Conservation (phyloP, 2,329 filamentous ascomycete genomes). For the Cytospora leucostoma region DNA sequence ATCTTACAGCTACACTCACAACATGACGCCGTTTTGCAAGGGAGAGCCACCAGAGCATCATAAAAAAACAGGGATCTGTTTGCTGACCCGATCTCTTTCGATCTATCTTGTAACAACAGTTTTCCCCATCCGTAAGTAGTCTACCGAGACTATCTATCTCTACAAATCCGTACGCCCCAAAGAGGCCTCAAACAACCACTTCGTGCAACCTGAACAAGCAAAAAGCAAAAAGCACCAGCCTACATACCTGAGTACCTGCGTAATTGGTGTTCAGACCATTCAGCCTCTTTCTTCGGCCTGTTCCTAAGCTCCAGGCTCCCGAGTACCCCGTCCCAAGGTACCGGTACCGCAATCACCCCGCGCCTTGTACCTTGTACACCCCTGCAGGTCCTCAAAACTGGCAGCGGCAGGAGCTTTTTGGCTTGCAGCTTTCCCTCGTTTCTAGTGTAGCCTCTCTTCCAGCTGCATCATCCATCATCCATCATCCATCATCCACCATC, state of each 20-base stretch:
- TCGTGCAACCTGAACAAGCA: not conserved
- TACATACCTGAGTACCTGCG: not conserved
- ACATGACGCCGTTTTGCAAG: not conserved
- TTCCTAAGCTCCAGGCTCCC: too few species aligned
- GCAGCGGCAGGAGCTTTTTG: constrained; percentile 1
- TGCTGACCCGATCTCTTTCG: too few species aligned
- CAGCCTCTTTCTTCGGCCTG: too few species aligned
- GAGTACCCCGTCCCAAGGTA: not conserved
- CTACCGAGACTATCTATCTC: too few species aligned
- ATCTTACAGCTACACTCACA: not conserved
- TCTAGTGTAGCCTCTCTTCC: not conserved
- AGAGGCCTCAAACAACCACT: too few species aligned
- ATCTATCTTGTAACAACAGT: too few species aligned
- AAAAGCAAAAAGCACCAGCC: not conserved
- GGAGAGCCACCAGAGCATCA: too few species aligned
- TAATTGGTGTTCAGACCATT: too few species aligned
- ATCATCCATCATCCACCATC: not conserved
- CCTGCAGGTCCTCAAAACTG: constrained; percentile 8
- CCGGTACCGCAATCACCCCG: not conserved
- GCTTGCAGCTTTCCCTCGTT: constrained; percentile 6
- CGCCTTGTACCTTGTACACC: not conserved
- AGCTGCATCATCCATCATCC: too few species aligned
- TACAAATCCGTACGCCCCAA: too few species aligned
- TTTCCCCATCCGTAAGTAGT: too few species aligned
- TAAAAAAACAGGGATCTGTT: too few species aligned